Evolutionary conservation across 306 rosid species (phyloP), one percentile per base, ranked within the genome.

Genomic region (Astragalus glycyphyllos): DNA sequence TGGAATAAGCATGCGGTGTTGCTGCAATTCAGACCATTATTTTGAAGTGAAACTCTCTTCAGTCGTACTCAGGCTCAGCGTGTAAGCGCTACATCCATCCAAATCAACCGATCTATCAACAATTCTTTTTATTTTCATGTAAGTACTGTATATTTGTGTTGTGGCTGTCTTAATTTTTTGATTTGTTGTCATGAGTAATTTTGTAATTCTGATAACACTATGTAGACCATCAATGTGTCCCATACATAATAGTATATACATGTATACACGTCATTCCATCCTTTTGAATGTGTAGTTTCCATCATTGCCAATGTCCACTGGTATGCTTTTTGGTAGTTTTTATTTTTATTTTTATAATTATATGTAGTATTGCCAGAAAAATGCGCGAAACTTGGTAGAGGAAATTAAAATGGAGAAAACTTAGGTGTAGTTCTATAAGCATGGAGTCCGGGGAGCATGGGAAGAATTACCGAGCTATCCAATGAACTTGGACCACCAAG

Each of bases 61-160:
- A 32, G 40, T 72, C 80, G 57, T 77, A 59, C 13, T 56, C 79
- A 76, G 62, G 83, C 60, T 55, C 83, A 62, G 80, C 35, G 66
- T 75, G 80, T 57, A 69, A 74, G 83, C 58, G 79, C 81, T 35
- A 80, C 72, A 55, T 61, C 87, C 34, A 56, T 81, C 65, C 65
- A 60, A 64, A 57, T 71, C 76, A 51, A 31, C 58, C 76, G 59
- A 64, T 35, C 40, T 62, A 37, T 64, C 63, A 12, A 14, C 57
- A 32, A 8, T 31, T 14, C 3, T 53, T 58, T 32, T 10, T 54
- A 44, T 58, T 32, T 49, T 45, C 44, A 49, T 44, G 68, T 70
- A 68, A 83, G 84, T 76, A 69, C 63, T 77, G 72, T 87, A 92
- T 90, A 84, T 84, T 82, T 77, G 84, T 77, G 58, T 54, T 76